Conservation (phyloP, 352 stramenopile genomes). For the Phytophthora pistaciae region DNA sequence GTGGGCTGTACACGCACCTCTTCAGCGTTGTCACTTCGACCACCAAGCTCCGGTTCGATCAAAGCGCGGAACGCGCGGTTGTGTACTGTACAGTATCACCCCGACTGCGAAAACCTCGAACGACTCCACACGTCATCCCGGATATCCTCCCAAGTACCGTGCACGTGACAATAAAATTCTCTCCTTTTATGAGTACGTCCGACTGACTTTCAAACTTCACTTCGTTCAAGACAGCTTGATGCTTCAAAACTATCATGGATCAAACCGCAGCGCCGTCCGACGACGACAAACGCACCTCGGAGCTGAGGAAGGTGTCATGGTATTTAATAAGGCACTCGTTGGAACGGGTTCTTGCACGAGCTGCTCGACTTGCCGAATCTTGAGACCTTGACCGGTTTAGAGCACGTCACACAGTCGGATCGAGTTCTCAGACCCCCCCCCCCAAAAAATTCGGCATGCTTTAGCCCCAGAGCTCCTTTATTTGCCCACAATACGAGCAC, state of each 20-base stretch:
- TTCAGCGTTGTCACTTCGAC: not conserved
- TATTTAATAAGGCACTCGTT: no score
- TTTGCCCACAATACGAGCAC: slow-evolving; percentile 41
- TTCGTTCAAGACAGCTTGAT: no score
- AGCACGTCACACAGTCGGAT: slow-evolving; percentile 25
- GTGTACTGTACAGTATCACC: not conserved
- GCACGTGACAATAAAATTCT: no score
- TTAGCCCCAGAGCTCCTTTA: slow-evolving; percentile 44
- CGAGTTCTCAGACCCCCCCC: not conserved
- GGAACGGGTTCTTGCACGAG: slow-evolving; percentile 18
- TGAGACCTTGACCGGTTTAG: slow-evolving; percentile 8
- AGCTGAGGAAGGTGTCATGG: not conserved
- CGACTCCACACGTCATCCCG: not conserved
- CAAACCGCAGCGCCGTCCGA: not conserved
- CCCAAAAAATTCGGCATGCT: slow-evolving; percentile 6
- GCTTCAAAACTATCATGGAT: not conserved
- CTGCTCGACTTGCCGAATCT: slow-evolving; percentile 8
- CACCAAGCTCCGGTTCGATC: not conserved
- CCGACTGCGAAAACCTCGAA: not conserved
- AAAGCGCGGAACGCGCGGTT: not conserved
- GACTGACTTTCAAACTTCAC: no score
- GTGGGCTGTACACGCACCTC: not conserved
- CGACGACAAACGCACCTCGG: not conserved
- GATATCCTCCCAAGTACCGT: no score
- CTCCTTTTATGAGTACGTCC: no score